A percentile compares a stretch with the other conserved stretches of the same genome.
Conservation (phyloP, 2,329 filamentous ascomycete genomes). For the Colletotrichum musae region DNA sequence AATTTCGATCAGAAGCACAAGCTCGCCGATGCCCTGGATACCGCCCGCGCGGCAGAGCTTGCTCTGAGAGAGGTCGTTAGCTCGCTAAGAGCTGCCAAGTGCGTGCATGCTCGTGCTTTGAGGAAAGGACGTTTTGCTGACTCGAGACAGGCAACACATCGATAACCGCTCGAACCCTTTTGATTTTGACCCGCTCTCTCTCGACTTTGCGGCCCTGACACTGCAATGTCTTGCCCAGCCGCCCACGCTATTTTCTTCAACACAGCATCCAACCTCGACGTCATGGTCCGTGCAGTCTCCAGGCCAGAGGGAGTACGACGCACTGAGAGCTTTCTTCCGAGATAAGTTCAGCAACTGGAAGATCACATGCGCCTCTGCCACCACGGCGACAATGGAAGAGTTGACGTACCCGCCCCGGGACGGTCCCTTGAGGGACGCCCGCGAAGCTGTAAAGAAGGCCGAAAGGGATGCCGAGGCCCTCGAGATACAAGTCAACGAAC, state of each 20-base stretch:
- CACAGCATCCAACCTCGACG: slow-evolving; percentile 81
- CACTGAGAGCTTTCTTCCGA: slow-evolving; percentile 76
- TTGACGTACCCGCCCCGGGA: slow-evolving; percentile 62
- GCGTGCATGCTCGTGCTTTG: slow-evolving; percentile 50
- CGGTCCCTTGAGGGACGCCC: slow-evolving; percentile 57
- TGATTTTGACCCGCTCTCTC: slow-evolving; percentile 87
- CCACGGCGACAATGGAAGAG: slow-evolving; percentile 66
- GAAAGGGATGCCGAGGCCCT: slow-evolving; percentile 70
- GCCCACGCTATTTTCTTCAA: slow-evolving; percentile 85
- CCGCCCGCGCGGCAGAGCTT: slow-evolving; percentile 85
- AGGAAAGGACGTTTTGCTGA: slow-evolving; percentile 22
- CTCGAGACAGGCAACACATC: slow-evolving; percentile 63
- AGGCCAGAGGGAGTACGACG: slow-evolving; percentile 79
- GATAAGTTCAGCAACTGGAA: slow-evolving; percentile 79
- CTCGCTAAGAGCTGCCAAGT: slow-evolving; percentile 88
- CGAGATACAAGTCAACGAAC: slow-evolving; percentile 79
- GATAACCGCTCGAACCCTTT: slow-evolving; percentile 71
- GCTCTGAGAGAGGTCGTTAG: slow-evolving; percentile 87
- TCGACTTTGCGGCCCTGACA: slow-evolving; percentile 89
- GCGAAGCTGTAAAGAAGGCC: slow-evolving; percentile 62
- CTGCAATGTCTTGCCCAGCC: slow-evolving; percentile 86
- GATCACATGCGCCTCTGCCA: slow-evolving; percentile 64
- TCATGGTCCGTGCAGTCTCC: slow-evolving; percentile 89
- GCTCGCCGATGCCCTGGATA: slow-evolving; percentile 80
- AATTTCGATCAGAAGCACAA: slow-evolving; percentile 76